Evolutionary conservation across 2,329 filamentous ascomycete genomes (phyloP), one percentile per base, ranked within the genome.

Genomic region (Botrytis squamosa): DNA sequence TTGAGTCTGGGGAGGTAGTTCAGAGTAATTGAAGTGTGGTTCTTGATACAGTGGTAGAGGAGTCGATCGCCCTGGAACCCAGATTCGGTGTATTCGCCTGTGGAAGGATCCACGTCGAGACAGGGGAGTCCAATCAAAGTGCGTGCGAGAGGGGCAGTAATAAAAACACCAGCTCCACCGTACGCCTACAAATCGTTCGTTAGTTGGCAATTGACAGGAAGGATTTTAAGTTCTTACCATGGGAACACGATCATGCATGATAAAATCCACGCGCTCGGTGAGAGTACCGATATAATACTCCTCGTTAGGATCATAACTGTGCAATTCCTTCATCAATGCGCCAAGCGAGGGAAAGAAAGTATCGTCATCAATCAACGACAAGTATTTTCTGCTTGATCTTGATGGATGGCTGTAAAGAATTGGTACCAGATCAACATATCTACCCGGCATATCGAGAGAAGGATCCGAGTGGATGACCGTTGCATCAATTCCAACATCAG

Each of bases 361-460:
- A 71, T 81, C 80, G 70, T 81, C 80, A 63, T 81, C 80, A 60
- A 81, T 78, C 29, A 81, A 77, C n/a, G 74, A 74, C 46, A 81
- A 76, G 63, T 78, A 81, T 72, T 80, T 79, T 42, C 78, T 77
- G 22, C 65, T 40, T 18, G 71, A 46, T 3, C 76, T 73, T 0
- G 77, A 77, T 5, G 79, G 84, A 77, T 89, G 87, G 67, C 85
- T 85, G 81, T 86, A 88, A 42, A 90, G 80, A 2, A 85, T 85
- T 1, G 86, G 85, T 2, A 88, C 85, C 1, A 90, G 83, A 5
- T 85, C 86, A 40, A 90, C 82, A 77, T 90, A 89, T 75, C 88
- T 85, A 40, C 88, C 87, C 3, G 88, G 86, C 88, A 89, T 90
- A 77, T 88, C 85, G 76, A 87, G 83, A 12, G 82, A 82, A 1